Evolutionary conservation across 331 rosid species (phyloP).

Genomic region (Acacia pycnantha): DNA sequence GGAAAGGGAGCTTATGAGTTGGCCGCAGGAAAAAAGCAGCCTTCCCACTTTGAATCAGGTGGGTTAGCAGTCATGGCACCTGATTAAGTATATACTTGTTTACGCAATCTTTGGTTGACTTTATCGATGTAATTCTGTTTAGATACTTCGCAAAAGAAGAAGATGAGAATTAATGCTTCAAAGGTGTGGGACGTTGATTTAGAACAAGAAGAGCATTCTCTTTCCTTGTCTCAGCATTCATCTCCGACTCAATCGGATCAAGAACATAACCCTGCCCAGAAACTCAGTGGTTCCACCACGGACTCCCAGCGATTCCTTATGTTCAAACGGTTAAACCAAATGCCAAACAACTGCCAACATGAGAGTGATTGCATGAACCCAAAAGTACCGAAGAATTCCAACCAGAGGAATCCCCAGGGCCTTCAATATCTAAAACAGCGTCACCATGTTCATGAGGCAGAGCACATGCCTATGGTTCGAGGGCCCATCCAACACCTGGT

Average conservation of each 20-base stretch:
- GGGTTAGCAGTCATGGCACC: neutral
- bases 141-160: conserved; percentile 78
- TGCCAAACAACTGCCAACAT: conserved; percentile 34
- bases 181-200: conserved; percentile 70
- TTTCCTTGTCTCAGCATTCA: conserved; percentile 79
- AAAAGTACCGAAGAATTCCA: conserved; percentile 27
- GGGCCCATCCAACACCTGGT: conserved; percentile 53
- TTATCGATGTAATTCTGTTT: conserved; percentile 21
- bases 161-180: conserved; percentile 60
- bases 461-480: conserved; percentile 23
- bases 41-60: conserved; percentile 57
- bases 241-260: conserved; percentile 79
- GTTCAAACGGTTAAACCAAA: conserved; percentile 34
- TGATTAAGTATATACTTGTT: neutral
- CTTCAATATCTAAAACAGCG: conserved; percentile 37
- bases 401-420: conserved; percentile 39
- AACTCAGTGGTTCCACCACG: conserved; percentile 31
- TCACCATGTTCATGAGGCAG: conserved; percentile 32
- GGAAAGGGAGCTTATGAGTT: conserved; percentile 41
- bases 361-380: conserved; percentile 29
- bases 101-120: neutral
- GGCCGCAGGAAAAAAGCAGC: conserved; percentile 40
- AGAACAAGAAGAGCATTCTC: conserved; percentile 96
- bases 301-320: conserved; percentile 48
- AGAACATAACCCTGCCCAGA: conserved; percentile 53